Conservation (phyloP, 495 filamentous ascomycete species). For the Wilcoxina mikolae region DNA sequence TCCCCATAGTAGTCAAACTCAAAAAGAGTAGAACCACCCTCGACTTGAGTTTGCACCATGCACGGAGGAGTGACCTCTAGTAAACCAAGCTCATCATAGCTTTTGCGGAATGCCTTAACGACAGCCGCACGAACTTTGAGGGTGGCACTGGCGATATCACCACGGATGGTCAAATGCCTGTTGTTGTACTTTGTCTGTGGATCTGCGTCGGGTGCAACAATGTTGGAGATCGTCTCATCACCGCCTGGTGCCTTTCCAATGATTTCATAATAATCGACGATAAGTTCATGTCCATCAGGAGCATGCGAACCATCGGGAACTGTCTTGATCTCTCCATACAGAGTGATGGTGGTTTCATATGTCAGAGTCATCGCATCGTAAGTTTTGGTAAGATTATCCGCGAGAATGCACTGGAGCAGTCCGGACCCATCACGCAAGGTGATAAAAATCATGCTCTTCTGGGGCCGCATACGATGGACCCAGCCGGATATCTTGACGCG, state of each 20-base stretch:
- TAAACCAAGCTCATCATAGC: constrained; percentile 64
- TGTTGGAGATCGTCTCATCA: constrained; percentile 86
- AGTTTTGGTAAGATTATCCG: constrained; percentile 68
- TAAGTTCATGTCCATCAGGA: constrained; percentile 76
- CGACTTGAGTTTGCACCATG: constrained; percentile 97
- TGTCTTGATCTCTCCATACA: constrained; percentile 77
- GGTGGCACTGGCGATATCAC: constrained; percentile 70
- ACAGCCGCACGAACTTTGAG: constrained; percentile 84
- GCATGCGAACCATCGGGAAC: constrained; percentile 67
- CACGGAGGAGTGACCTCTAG: constrained; percentile 83
- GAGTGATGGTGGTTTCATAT: constrained; percentile 71
- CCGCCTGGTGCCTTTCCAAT: constrained; percentile 73
- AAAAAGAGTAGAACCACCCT: constrained; percentile 91
- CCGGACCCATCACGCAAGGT: constrained; percentile 82
- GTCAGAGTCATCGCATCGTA: constrained; percentile 85
- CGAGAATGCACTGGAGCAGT: constrained; percentile 71
- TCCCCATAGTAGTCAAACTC: constrained; percentile 89
- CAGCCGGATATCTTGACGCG: constrained; percentile 68
- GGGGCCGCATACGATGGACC: constrained; percentile 67
- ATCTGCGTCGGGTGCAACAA: constrained; percentile 66
- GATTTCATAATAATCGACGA: constrained; percentile 85
- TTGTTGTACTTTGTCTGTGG: constrained; percentile 70
- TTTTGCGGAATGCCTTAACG: constrained; percentile 65
- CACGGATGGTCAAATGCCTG: constrained; percentile 80
- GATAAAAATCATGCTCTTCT: constrained; percentile 81